Evolutionary conservation across 768 basidiomycete species (phyloP), one percentile per base, ranked within the genome.

Genomic region (Naganishia randhawae): DNA sequence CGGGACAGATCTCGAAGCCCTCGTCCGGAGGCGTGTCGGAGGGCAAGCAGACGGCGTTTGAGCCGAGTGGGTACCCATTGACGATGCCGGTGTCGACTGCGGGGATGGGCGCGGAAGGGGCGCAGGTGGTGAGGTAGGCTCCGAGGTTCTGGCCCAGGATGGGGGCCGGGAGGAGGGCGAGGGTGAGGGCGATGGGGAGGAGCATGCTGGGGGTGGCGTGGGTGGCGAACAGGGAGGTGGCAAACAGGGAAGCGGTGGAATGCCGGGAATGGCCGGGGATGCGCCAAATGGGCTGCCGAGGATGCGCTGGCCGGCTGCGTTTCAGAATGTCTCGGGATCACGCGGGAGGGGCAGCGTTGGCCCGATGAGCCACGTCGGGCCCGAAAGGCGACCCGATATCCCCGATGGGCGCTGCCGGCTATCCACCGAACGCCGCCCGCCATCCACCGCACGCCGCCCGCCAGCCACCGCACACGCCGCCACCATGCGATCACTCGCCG

Each of bases 141-240:
- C 57, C 57, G 22, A 61, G 57, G 57, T 61, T 61, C 29, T 61
- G 57, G 11, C 37, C 57, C 8, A 39, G 3, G 57, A 39, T 35
- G 11, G 25, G 3, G 39, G 57, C 57, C 6, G 27, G 35, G 19
- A 35, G 1, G 57, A 41, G 11, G 51, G 32, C 27, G 27, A 61
- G 35, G 22, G 16, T 13, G 57, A 39, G 22, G 22, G 27, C 39
- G 57, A 8, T 53, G 51, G 10, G 33, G 19, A 22, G 14, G 27
- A 61, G 16, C 29, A 39, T 39, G 57, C 7, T 13, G 45, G n/a
- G 7, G n/a, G 19, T 42, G 57, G 4, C 8, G 27, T 6, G 13
- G 27, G 39, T 61, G 31, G 37, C 37, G 11, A 25, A 27, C n/a
- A 33, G 32, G 11, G 9, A 55, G 11, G 33, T 22, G n/a, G 33